Conservation (phyloP, 2,329 filamentous ascomycete species). For the Davidsoniella australis region DNA sequence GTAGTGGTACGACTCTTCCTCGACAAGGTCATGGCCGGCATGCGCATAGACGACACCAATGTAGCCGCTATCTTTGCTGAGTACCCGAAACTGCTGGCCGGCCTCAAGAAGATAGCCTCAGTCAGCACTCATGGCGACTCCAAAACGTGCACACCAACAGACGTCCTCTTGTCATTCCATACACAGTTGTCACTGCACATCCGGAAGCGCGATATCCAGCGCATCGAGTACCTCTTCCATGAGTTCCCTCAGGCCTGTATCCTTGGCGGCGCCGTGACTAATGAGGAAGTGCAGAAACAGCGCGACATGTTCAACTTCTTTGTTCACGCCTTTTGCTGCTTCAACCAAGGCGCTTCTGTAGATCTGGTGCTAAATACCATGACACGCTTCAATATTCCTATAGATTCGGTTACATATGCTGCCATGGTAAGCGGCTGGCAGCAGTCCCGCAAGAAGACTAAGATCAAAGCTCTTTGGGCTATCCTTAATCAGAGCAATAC, state of each 20-base stretch:
- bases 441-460: constrained; percentile 37
- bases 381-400: constrained; percentile 31
- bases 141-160: not conserved
- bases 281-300: constrained; percentile 1
- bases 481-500: constrained; percentile 40
- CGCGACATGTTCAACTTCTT: constrained; percentile 24
- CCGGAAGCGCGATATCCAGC: constrained; percentile 1
- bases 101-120: not conserved
- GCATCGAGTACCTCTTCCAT: constrained; percentile 4
- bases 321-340: constrained; percentile 24
- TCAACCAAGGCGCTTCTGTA: constrained; percentile 15
- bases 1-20: constrained; percentile 6
- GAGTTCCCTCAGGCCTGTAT: constrained; percentile 7
- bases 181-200: constrained; percentile 7
- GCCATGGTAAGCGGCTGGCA: constrained; percentile 57
- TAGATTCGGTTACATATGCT: constrained; percentile 46
- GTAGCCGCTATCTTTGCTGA: not conserved
- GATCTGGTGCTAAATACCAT: constrained; percentile 25
- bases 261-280: not conserved
- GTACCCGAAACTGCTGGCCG: not conserved
- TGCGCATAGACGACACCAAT: not conserved
- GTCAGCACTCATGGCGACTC: not conserved
- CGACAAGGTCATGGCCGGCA: constrained; percentile 7
- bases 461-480: constrained; percentile 49
- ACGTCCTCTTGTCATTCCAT: constrained; percentile 2